Evolutionary conservation across 2,329 filamentous ascomycete genomes (phyloP).

Genomic region (Neofusicoccum laricinum): DNA sequence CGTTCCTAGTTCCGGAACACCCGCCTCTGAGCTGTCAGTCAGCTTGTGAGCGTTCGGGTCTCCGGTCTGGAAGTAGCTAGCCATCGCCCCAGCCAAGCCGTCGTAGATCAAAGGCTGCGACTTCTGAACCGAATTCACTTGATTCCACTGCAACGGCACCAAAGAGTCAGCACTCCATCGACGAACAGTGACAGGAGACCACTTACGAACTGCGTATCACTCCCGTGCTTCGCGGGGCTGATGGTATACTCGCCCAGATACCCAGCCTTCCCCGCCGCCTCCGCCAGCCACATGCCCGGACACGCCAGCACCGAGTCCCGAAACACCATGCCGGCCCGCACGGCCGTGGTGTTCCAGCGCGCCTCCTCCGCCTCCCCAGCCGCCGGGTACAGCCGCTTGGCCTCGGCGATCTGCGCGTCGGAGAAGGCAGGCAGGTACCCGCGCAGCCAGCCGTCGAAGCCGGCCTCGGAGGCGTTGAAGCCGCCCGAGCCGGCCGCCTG

Average conservation of each 20-base stretch:
- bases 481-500: slow-evolving; percentile 33
- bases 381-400: slow-evolving; percentile 49
- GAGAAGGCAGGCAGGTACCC: slow-evolving; percentile 54
- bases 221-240: slow-evolving; percentile 56
- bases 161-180: slow-evolving; percentile 10
- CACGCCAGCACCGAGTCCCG: slow-evolving; percentile 59
- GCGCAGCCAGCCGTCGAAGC: slow-evolving; percentile 53
- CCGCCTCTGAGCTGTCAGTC: slow-evolving; percentile 27
- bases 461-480: slow-evolving; percentile 51
- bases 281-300: slow-evolving; percentile 57
- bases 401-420: slow-evolving; percentile 34
- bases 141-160: slow-evolving; percentile 48
- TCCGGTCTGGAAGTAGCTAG: slow-evolving; percentile 58
- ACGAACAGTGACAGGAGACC: too few species aligned
- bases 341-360: slow-evolving; percentile 50
- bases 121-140: slow-evolving; percentile 51
- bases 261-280: slow-evolving; percentile 40
- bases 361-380: slow-evolving; percentile 44
- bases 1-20: slow-evolving; percentile 44
- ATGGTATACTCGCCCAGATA: slow-evolving; percentile 62
- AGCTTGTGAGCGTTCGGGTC: slow-evolving; percentile 49
- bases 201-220: slow-evolving; percentile 56
- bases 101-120: slow-evolving; percentile 54
- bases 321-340: slow-evolving; percentile 56
- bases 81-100: slow-evolving; percentile 58